Conservation (phyloP, 2,329 filamentous ascomycete species). For the Colletotrichum sublineola region DNA sequence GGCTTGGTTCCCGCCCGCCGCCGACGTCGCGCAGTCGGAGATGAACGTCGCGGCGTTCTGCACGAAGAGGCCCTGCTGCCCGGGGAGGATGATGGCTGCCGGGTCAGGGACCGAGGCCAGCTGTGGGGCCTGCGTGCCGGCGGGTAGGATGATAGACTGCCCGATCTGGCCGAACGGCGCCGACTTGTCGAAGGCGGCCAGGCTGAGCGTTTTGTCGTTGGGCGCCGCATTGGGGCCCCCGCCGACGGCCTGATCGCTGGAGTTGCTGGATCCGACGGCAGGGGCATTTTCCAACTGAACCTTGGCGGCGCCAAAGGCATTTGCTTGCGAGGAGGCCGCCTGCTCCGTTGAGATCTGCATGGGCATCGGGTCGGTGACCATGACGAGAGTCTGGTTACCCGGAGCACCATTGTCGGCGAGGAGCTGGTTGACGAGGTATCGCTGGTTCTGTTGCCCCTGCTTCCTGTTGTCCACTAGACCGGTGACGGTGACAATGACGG, state of each 20-base stretch:
- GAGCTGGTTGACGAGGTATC: conserved; percentile 57
- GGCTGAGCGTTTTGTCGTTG: conserved; percentile 30
- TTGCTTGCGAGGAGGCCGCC: conserved; percentile 45
- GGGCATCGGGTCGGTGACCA: conserved; percentile 53
- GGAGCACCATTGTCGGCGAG: conserved; percentile 54
- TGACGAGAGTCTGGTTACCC: conserved; percentile 52
- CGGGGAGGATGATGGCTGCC: conserved; percentile 54
- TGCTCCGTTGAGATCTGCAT: conserved; percentile 50
- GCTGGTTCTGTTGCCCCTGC: conserved; percentile 47
- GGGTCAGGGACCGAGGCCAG: conserved; percentile 54
- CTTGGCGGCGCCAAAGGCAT: conserved; percentile 41
- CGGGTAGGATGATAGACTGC: conserved; percentile 53
- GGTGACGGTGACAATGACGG: conserved; percentile 55
- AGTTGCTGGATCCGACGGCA: conserved; percentile 25
- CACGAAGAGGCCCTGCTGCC: conserved; percentile 51
- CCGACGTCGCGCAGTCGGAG: conserved; percentile 51
- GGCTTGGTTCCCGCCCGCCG: conserved; percentile 36
- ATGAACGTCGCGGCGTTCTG: conserved; percentile 51
- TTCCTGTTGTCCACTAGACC: conserved; percentile 54
- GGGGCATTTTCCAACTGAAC: conserved; percentile 16
- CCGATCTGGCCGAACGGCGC: conserved; percentile 52
- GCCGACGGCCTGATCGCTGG: conserved; percentile 42
- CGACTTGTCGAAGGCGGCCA: conserved; percentile 48
- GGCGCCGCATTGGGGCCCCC: conserved; percentile 41
- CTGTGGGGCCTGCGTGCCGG: conserved; percentile 49